These are phyloP conservation scores for Trametopsis cervina DNA, from an alignment of 768 basidiomycete genomes.

Conservation along the genomic window DNA sequence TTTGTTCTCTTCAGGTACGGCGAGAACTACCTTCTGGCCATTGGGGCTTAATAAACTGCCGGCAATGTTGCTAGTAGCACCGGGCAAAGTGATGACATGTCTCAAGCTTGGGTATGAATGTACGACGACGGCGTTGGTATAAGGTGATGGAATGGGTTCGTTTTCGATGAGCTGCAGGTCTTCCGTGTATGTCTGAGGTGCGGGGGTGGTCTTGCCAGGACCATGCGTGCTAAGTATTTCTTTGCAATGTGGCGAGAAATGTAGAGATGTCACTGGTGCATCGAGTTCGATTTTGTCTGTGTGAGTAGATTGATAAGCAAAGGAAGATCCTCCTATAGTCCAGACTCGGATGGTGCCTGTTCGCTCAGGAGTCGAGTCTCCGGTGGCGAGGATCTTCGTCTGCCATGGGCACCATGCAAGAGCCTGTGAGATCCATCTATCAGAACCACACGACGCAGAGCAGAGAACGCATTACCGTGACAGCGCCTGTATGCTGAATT, in stretches of 20 bases:
- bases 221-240: slow-evolving; percentile 84
- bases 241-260: slow-evolving; percentile 75
- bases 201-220: slow-evolving; percentile 30
- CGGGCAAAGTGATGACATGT: slow-evolving; percentile 42
- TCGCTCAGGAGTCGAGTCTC: slow-evolving; percentile 31
- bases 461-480: slow-evolving; percentile 32
- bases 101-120: slow-evolving; percentile 57
- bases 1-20: slow-evolving; percentile 58
- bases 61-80: slow-evolving; percentile 35
- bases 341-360: slow-evolving; percentile 49
- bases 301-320: slow-evolving; percentile 16
- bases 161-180: slow-evolving; percentile 1
- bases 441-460: neutral
- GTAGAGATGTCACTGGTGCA: slow-evolving; percentile 60
- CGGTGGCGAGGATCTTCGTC: slow-evolving; percentile 41
- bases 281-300: slow-evolving; percentile 37
- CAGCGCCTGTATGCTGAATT: slow-evolving; percentile 58
- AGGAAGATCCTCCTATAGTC: slow-evolving; percentile 39
- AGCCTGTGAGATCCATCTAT: no score
- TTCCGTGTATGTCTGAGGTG: slow-evolving; percentile 5
- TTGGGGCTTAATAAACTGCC: slow-evolving; percentile 49
- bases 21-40: slow-evolving; percentile 48
- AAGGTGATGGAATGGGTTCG: slow-evolving; percentile 8
- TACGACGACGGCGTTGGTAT: slow-evolving; percentile 34
- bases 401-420: slow-evolving; percentile 59